phyloP scores from a whole-genome alignment of 768 basidiomycete species.

The Calvatia gigantea region DNA sequence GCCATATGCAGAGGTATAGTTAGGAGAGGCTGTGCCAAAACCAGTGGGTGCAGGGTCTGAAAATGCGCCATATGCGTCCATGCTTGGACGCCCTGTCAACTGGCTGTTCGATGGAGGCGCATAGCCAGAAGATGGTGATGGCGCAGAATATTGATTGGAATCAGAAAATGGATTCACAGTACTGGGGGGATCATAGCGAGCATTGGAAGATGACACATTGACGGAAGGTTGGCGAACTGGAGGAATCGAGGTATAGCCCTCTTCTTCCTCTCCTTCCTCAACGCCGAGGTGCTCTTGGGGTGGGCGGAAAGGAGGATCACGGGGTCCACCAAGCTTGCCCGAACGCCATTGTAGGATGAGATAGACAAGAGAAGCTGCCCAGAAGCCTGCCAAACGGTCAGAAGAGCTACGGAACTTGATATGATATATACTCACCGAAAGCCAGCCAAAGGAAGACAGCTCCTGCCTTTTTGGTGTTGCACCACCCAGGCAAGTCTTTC shows the following conservation, averaged over 20 bases:
- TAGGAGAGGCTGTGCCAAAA: constrained; percentile 44
- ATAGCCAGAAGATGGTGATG: constrained; percentile 23
- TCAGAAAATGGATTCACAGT: constrained; percentile 50
- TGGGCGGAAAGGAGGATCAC: constrained; percentile 76
- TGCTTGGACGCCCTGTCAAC: constrained; percentile 53
- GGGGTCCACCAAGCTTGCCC: constrained; percentile 54
- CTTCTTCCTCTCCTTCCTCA: constrained; percentile 49
- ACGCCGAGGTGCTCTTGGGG: constrained; percentile 47
- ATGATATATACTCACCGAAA: constrained; percentile 49
- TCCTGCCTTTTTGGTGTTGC: constrained; percentile 88
- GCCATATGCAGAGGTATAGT: constrained; percentile 17
- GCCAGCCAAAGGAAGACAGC: constrained; percentile 88
- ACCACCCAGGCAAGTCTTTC: constrained; percentile 74
- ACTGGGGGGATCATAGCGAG: constrained; percentile 24
- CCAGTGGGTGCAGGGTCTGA: constrained; percentile 82
- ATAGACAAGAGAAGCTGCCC: constrained; percentile 66
- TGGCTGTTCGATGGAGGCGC: constrained; percentile 26
- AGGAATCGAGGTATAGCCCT: constrained; percentile 49
- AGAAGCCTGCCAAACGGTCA: constrained; percentile 50
- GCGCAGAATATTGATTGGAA: constrained; percentile 36
- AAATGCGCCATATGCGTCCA: constrained; percentile 91
- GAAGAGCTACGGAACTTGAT: background rate
- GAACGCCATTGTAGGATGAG: constrained; percentile 76
- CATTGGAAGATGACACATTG: constrained; percentile 14
- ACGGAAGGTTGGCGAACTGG: constrained; percentile 28